Conservation (phyloP, 1,139 yeast genomes). For the Pichia norvegensis region DNA sequence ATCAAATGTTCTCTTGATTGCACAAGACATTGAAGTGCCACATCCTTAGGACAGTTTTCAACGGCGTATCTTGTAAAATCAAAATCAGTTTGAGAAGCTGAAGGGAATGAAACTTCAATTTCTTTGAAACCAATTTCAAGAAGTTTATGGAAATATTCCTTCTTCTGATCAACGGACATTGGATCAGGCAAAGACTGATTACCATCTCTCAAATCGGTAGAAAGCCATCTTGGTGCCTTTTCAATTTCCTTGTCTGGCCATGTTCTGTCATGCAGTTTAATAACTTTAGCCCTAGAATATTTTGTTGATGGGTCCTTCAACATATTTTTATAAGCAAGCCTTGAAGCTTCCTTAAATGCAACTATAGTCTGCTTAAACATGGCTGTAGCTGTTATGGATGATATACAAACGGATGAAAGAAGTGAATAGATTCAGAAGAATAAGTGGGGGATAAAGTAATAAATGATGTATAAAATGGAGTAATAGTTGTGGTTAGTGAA, state of each 20-base stretch:
- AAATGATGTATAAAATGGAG: not conserved
- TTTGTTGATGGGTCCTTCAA: constrained; percentile 71
- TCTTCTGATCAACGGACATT: constrained; percentile 86
- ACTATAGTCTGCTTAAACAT: constrained; percentile 26
- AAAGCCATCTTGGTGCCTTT: constrained; percentile 92
- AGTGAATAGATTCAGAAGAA: no score
- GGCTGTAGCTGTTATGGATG: not conserved
- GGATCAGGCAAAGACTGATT: constrained; percentile 97
- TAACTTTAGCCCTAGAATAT: constrained; percentile 60
- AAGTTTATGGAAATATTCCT: constrained; percentile 79
- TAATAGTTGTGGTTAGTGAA: not conserved
- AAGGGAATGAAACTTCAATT: constrained; percentile 93
- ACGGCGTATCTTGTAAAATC: constrained; percentile 93
- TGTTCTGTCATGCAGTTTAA: constrained; percentile 65
- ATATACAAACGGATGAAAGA: no score
- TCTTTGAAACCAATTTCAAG: constrained; percentile 90
- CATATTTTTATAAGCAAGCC: constrained; percentile 33
- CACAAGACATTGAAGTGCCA: constrained; percentile 80
- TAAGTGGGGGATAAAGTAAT: no score
- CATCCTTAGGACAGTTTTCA: constrained; percentile 88
- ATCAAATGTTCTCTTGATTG: constrained; percentile 91
- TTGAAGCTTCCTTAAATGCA: constrained; percentile 22
- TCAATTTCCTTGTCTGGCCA: constrained; percentile 80
- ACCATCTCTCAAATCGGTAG: constrained; percentile 95
- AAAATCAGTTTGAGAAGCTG: constrained; percentile 92